These are phyloP conservation scores for Xylariales sp. DNA, from an alignment of 2,329 filamentous ascomycete genomes.

Conservation along the genomic window DNA sequence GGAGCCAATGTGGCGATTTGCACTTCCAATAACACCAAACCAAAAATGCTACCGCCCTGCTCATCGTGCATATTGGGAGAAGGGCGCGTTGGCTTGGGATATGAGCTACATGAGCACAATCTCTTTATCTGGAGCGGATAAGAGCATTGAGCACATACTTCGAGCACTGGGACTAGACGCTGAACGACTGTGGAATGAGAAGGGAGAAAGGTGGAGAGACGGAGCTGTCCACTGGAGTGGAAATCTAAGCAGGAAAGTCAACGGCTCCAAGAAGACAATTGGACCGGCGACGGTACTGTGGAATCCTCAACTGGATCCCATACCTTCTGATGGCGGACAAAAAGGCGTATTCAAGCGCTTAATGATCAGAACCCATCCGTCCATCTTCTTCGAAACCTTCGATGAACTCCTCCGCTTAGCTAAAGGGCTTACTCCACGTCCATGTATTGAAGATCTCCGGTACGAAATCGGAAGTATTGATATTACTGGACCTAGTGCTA, in stretches of 20 bases:
- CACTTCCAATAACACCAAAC: slow-evolving; percentile 78
- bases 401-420: slow-evolving; percentile 53
- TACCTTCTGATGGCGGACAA: background rate
- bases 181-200: slow-evolving; percentile 57
- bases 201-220: slow-evolving; percentile 66
- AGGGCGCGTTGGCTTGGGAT: slow-evolving; percentile 85
- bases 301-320: slow-evolving; percentile 45
- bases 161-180: slow-evolving; percentile 59
- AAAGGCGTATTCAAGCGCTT: slow-evolving; percentile 36
- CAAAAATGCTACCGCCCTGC: slow-evolving; percentile 87
- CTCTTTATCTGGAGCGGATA: slow-evolving; percentile 62
- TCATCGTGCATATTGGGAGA: slow-evolving; percentile 70
- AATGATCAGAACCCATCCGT: slow-evolving; percentile 77
- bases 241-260: slow-evolving; percentile 47
- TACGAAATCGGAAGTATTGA: slow-evolving; percentile 62
- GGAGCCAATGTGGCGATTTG: slow-evolving; percentile 84
- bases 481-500: slow-evolving; percentile 64
- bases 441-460: slow-evolving; percentile 64
- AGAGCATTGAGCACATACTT: slow-evolving; percentile 63
- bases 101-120: slow-evolving; percentile 92
- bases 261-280: slow-evolving; percentile 52
- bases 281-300: slow-evolving; percentile 73
- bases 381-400: slow-evolving; percentile 69
- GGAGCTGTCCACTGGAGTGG: slow-evolving; percentile 47
- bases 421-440: slow-evolving; percentile 56